A percentile compares a stretch with the other conserved stretches of the same genome.
Conservation (phyloP, 805 yeast genomes). For the Metschnikowia rubicola region DNA sequence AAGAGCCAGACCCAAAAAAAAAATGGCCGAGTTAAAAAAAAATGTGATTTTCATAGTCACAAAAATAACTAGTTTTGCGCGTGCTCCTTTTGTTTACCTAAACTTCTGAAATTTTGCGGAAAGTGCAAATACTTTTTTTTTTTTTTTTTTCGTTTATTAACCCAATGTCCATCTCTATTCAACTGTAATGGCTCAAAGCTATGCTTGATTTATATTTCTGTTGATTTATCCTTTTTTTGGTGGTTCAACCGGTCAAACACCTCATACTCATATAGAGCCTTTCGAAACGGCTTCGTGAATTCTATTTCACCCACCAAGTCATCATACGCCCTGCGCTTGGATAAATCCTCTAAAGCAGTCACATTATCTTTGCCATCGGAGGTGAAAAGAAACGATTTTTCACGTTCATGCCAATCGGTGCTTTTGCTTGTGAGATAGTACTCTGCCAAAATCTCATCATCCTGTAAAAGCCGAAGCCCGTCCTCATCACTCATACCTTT, state of each 20-base stretch:
- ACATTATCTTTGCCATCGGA: slow-evolving; percentile 6
- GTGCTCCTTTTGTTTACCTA: no score
- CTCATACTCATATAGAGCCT: slow-evolving; percentile 12
- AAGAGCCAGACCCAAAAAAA: no score
- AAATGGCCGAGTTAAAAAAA: no score
- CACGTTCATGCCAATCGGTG: slow-evolving; percentile 20
- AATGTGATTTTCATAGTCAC: no score
- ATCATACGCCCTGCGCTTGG: not conserved
- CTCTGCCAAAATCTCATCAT: slow-evolving; percentile 20
- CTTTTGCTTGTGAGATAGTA: slow-evolving; percentile 19
- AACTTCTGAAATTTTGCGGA: no score
- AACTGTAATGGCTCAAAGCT: no score
- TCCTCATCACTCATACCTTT: slow-evolving; percentile 26
- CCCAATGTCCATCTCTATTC: not conserved
- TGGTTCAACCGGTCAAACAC: not conserved
- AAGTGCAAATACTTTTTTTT: no score
- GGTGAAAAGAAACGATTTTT: slow-evolving; percentile 19
- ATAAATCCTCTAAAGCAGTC: not conserved
- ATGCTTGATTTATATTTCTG: no score
- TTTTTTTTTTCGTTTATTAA: not conserved
- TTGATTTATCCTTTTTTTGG: not conserved
- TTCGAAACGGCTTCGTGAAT: slow-evolving; percentile 10
- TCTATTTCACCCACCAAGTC: slow-evolving; percentile 3
- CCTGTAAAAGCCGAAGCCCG: slow-evolving; percentile 19
- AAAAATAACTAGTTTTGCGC: no score